phyloP scores from a whole-genome alignment of 805 yeast genomes.

The Lipomyces spencermartinsiae region DNA sequence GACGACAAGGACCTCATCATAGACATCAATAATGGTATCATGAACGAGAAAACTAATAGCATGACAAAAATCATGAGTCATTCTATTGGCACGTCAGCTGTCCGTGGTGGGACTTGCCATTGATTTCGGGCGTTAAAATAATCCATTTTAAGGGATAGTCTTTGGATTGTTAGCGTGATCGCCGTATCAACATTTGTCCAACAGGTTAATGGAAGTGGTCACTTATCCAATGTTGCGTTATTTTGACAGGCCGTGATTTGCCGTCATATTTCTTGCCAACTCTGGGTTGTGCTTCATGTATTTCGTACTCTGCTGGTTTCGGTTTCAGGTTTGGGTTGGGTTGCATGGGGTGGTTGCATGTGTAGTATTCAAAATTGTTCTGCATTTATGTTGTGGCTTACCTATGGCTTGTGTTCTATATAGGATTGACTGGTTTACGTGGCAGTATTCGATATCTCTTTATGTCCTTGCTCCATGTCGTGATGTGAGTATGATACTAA shows the following conservation, averaged over 20 bases:
- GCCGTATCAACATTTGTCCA: not conserved
- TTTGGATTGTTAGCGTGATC: too few species aligned
- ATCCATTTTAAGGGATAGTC: too few species aligned
- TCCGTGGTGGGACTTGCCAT: conserved; percentile 36
- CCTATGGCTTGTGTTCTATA: not conserved
- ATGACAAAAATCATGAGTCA: conserved; percentile 11
- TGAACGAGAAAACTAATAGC: conserved; percentile 8
- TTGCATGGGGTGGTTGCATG: not conserved
- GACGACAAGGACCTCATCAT: conserved; percentile 5
- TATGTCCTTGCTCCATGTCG: too few species aligned
- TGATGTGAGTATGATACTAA: too few species aligned
- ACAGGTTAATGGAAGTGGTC: too few species aligned
- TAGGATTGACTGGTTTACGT: too few species aligned
- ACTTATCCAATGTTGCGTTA: too few species aligned
- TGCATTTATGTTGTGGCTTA: not conserved
- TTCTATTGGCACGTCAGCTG: conserved; percentile 30
- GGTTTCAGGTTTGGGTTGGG: not conserved
- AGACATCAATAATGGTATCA: conserved; percentile 16
- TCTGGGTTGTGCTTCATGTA: not conserved
- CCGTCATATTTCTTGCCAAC: too few species aligned
- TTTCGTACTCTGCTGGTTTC: not conserved
- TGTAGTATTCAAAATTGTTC: not conserved
- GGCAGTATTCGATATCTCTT: too few species aligned
- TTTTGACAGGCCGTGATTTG: too few species aligned
- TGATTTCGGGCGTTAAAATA: not conserved